Conservation (phyloP, 768 basidiomycete species). For the Candolleomyces aberdarensis region DNA sequence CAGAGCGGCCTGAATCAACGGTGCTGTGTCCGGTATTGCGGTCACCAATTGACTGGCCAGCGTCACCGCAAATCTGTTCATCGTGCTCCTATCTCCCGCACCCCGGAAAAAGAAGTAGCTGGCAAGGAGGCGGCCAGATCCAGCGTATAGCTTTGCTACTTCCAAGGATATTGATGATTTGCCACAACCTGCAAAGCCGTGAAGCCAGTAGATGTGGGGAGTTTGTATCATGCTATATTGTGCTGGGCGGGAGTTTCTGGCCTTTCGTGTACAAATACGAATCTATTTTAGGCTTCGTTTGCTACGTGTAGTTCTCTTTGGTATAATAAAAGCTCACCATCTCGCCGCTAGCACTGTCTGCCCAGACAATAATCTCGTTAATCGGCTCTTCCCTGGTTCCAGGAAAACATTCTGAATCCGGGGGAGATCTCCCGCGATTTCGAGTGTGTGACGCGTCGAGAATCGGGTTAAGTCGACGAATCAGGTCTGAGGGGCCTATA, state of each 20-base stretch:
- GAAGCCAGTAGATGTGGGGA: neutral
- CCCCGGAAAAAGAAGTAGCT: conserved; percentile 6
- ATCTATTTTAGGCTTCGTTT: no score
- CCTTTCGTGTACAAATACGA: no score
- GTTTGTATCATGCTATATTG: no score
- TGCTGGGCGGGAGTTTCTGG: no score
- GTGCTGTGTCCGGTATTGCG: neutral
- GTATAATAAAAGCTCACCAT: neutral
- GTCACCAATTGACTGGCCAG: neutral
- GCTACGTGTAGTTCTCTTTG: no score
- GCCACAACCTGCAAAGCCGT: neutral
- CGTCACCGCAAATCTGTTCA: neutral
- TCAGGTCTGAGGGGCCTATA: no score
- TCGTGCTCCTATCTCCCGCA: neutral
- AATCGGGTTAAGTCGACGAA: neutral
- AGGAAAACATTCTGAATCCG: neutral
- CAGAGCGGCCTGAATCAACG: neutral
- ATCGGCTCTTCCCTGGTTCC: neutral
- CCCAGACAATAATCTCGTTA: neutral
- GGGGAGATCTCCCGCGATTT: neutral
- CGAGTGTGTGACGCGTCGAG: neutral
- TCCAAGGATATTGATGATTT: conserved; percentile 1
- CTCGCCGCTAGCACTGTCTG: neutral
- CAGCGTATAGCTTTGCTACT: neutral
- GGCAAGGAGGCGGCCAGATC: neutral